A percentile compares a stretch with the other conserved stretches of the same genome.
These are phyloP conservation scores for Moesziomyces antarcticus DNA, from an alignment of 1,284 basidiomycete genomes.

Conservation along the genomic window DNA sequence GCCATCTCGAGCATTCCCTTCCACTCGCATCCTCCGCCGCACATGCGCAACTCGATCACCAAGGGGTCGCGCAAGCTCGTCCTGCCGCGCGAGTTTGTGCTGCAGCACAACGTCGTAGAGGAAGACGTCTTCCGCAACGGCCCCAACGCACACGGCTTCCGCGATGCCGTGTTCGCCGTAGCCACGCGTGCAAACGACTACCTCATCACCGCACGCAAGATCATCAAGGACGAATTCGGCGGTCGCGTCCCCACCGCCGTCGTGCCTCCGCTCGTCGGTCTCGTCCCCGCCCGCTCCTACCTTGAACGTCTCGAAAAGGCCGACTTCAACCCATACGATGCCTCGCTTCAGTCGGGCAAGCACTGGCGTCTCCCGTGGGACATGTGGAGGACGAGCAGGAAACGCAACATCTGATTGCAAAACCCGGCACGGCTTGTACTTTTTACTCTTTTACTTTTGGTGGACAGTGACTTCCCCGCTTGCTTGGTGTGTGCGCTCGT, in stretches of 20 bases:
- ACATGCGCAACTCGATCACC: constrained; percentile 52
- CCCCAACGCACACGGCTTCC: constrained; percentile 74
- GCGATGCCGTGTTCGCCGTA: constrained; percentile 83
- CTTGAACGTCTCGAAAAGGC: constrained; percentile 79
- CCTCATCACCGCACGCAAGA: constrained; percentile 81
- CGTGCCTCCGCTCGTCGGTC: constrained; percentile 82
- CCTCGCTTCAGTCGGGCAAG: constrained; percentile 74
- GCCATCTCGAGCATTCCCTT: constrained; percentile 58
- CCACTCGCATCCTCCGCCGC: constrained; percentile 59
- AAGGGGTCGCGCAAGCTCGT: constrained; percentile 75
- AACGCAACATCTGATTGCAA: constrained; percentile 65
- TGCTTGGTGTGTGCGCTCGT: neutral
- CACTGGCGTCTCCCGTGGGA: constrained; percentile 88
- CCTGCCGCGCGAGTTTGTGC: constrained; percentile 85
- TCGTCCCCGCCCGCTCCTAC: constrained; percentile 79
- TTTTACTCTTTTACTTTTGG: neutral
- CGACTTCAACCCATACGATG: constrained; percentile 85
- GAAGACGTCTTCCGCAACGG: constrained; percentile 85
- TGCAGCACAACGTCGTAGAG: constrained; percentile 81
- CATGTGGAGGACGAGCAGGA: constrained; percentile 78
- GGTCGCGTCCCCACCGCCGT: constrained; percentile 76
- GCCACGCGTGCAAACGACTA: constrained; percentile 92
- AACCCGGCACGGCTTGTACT: neutral
- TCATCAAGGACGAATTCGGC: constrained; percentile 75
- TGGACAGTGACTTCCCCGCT: constrained; percentile 1